A percentile compares a stretch with the other conserved stretches of the same genome.
phyloP scores from a whole-genome alignment of 805 yeast species.

The Yarrowia bubula region DNA sequence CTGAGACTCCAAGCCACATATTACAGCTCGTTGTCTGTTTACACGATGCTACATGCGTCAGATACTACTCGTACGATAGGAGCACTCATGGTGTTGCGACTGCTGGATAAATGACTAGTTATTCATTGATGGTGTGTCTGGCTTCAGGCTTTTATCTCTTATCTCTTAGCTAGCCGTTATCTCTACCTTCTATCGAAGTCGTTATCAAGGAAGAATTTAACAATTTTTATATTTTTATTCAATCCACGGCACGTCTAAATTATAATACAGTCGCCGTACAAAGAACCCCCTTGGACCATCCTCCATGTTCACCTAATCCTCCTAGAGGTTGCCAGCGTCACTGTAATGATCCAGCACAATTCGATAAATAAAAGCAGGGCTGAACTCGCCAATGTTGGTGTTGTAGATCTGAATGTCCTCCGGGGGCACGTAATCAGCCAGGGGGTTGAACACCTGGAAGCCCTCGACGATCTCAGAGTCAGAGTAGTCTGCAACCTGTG shows the following conservation, averaged over 20 bases:
- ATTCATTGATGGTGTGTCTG: no score
- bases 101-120: no score
- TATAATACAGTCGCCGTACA: not conserved
- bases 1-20: no score
- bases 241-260: not conserved
- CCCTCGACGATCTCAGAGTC: slow-evolving; percentile 67
- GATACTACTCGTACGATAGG: no score
- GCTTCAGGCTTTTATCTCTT: no score
- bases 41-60: no score
- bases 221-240: not conserved
- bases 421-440: slow-evolving; percentile 88
- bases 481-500: slow-evolving; percentile 77
- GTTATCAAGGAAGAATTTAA: no score
- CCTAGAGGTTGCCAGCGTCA: slow-evolving; percentile 56
- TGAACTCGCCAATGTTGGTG: slow-evolving; percentile 93
- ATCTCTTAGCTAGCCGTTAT: no score
- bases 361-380: slow-evolving; percentile 94
- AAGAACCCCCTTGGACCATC: not conserved
- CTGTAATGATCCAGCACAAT: slow-evolving; percentile 92
- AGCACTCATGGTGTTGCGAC: no score
- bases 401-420: slow-evolving; percentile 91
- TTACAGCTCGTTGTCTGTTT: no score
- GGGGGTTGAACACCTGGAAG: slow-evolving; percentile 81
- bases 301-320: not conserved
- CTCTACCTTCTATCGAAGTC: no score